These are phyloP conservation scores for Xylaria acuta DNA, from an alignment of 495 filamentous ascomycete species.

Conservation along the genomic window DNA sequence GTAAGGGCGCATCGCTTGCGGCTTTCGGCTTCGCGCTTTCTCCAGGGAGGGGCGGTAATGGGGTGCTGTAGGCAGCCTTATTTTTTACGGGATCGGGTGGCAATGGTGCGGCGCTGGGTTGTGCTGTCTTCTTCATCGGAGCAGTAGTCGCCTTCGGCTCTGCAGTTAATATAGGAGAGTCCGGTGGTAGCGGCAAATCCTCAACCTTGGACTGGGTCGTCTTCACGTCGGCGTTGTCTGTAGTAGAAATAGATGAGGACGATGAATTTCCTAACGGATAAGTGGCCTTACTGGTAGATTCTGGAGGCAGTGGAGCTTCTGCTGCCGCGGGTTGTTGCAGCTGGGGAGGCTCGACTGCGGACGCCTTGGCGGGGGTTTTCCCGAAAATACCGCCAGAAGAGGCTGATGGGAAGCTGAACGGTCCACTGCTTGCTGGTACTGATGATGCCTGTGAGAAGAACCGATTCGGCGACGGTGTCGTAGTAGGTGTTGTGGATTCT, in stretches of 20 bases:
- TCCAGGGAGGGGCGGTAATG: constrained; percentile 48
- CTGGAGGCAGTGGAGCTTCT: constrained; percentile 75
- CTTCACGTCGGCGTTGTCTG: constrained; percentile 48
- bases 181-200: constrained; percentile 67
- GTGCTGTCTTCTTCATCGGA: constrained; percentile 7
- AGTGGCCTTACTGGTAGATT: constrained; percentile 70
- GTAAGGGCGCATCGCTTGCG: constrained; percentile 46
- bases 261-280: constrained; percentile 73
- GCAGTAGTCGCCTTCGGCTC: constrained; percentile 14
- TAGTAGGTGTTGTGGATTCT: constrained; percentile 64
- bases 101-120: constrained; percentile 26
- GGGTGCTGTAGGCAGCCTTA: constrained; percentile 44
- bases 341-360: constrained; percentile 36
- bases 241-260: constrained; percentile 61
- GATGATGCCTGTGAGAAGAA: constrained; percentile 38
- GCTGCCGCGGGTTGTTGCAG: constrained; percentile 44
- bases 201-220: constrained; percentile 43
- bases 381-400: constrained; percentile 23
- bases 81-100: constrained; percentile 52
- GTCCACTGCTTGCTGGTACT: constrained; percentile 26
- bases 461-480: constrained; percentile 58
- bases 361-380: constrained; percentile 24
- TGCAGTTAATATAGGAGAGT: constrained; percentile 49
- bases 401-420: constrained; percentile 34
- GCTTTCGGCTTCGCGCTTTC: constrained; percentile 33